Evolutionary conservation across 2,329 filamentous ascomycete genomes (phyloP).

Genomic region (Plectosphaerella sp.): DNA sequence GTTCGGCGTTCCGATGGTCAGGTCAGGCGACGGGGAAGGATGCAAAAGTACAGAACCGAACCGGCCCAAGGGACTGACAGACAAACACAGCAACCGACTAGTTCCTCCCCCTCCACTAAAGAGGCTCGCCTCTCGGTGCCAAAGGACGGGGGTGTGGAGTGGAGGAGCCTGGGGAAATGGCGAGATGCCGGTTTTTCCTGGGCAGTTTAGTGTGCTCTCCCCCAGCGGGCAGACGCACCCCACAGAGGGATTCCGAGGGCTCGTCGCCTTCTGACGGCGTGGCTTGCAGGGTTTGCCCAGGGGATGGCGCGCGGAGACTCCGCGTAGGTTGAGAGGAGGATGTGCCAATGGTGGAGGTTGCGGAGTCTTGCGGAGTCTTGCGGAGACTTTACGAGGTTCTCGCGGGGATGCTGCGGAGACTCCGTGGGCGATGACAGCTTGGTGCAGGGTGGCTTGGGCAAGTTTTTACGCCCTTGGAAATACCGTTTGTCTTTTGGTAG

Average conservation of each 20-base stretch:
- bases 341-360: conserved; percentile 1
- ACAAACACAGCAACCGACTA: background rate
- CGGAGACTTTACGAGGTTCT: background rate
- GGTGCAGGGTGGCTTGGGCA: too few relatives aligned
- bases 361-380: conserved; percentile 12
- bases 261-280: background rate
- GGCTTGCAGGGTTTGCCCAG: background rate
- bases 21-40: too few relatives aligned
- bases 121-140: background rate
- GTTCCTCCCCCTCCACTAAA: background rate
- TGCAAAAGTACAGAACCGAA: background rate
- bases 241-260: background rate
- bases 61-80: background rate
- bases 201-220: background rate
- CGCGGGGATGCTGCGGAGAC: background rate
- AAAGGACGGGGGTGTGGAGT: background rate
- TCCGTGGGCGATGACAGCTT: background rate
- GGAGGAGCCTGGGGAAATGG: background rate
- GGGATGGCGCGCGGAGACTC: background rate
- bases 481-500: too few relatives aligned
- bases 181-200: background rate
- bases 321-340: background rate
- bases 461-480: too few relatives aligned
- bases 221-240: background rate
- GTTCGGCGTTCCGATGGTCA: too few relatives aligned